Conservation (phyloP, 2,329 filamentous ascomycete species). For the Fusarium sp. region DNA sequence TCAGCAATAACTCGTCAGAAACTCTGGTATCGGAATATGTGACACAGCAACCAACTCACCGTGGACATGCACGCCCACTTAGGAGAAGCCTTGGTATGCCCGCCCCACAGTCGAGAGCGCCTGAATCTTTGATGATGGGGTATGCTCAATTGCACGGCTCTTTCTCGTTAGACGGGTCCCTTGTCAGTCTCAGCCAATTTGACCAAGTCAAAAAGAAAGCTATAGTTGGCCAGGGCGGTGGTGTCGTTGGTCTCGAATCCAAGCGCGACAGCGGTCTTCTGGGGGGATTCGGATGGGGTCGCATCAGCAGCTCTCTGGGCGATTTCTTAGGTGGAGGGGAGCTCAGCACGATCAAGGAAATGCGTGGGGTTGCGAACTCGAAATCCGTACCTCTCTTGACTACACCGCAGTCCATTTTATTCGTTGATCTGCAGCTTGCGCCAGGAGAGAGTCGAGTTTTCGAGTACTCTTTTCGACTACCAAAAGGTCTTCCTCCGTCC, state of each 20-base stretch:
- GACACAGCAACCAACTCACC: conserved; percentile 57
- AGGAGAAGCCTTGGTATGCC: conserved; percentile 57
- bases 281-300: conserved; percentile 86
- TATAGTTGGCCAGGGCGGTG: conserved; percentile 86
- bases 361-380: conserved; percentile 86
- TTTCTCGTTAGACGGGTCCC: conserved; percentile 89
- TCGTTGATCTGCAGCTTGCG: conserved; percentile 87
- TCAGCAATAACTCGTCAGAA: conserved; percentile 95
- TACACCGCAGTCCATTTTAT: conserved; percentile 93
- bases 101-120: conserved; percentile 57
- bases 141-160: conserved; percentile 94
- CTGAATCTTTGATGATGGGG: conserved; percentile 95
- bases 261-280: conserved; percentile 84
- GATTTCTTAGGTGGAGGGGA: conserved; percentile 88
- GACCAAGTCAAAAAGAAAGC: conserved; percentile 96
- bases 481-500: conserved; percentile 87
- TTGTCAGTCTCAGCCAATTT: conserved; percentile 89
- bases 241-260: conserved; percentile 82
- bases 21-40: conserved; percentile 91
- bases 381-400: conserved; percentile 91
- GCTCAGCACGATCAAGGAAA: conserved; percentile 93
- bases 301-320: conserved; percentile 85
- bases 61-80: conserved; percentile 51
- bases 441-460: conserved; percentile 91
- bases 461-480: conserved; percentile 86